Conservation (phyloP, 179 eudicot species). For the Nepenthes alata region DNA sequence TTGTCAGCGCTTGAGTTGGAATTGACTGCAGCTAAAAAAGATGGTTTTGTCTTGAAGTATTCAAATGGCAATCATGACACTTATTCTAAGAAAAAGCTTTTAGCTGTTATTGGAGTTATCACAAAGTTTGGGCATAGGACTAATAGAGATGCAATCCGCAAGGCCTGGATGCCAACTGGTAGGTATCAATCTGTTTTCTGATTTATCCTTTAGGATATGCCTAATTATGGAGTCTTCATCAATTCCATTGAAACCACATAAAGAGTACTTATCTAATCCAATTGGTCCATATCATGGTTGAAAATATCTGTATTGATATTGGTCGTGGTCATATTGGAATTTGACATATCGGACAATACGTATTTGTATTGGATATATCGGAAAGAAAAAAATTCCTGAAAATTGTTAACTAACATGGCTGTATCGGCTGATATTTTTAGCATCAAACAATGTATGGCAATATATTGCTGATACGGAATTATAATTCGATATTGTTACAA, state of each 20-base stretch:
- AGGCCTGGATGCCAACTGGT: slow-evolving; percentile 95
- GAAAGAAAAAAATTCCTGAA: too few species aligned
- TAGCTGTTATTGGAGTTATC: slow-evolving; percentile 64
- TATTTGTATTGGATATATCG: too few species aligned
- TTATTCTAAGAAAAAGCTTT: slow-evolving; percentile 43
- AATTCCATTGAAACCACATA: neutral
- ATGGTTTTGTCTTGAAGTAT: slow-evolving; percentile 48
- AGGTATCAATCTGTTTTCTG: slow-evolving; percentile 9
- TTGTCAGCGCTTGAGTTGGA: slow-evolving; percentile 66
- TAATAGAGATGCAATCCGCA: slow-evolving; percentile 82
- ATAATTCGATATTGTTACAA: too few species aligned
- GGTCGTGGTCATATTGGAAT: too few species aligned
- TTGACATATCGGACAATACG: too few species aligned
- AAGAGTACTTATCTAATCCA: too few species aligned
- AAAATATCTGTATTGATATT: too few species aligned
- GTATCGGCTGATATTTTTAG: too few species aligned
- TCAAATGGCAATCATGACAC: slow-evolving; percentile 24
- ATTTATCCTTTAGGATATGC: neutral
- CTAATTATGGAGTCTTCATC: neutral
- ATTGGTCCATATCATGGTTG: too few species aligned
- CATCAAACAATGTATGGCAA: too few species aligned
- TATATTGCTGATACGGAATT: too few species aligned
- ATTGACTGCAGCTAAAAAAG: slow-evolving; percentile 58
- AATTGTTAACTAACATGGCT: too few species aligned
- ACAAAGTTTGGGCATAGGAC: slow-evolving; percentile 69